Percentiles rank a stretch among this genome's conserved stretches.
Evolutionary conservation across 352 stramenopile species (phyloP).

Genomic region (Phytopythium ostracodes): DNA sequence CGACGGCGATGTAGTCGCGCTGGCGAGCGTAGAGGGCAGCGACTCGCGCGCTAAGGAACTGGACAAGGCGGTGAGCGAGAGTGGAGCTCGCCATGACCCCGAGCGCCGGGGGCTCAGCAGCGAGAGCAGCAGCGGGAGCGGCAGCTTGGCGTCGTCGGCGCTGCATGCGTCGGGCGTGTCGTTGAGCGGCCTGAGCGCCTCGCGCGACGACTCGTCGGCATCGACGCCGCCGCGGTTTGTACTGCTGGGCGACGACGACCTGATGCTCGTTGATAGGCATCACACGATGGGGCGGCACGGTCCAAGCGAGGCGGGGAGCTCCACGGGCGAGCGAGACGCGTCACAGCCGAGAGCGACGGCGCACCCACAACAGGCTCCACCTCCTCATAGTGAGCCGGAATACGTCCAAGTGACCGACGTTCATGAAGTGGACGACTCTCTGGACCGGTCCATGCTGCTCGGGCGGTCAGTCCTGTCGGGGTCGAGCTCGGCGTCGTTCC

Average conservation of each 20-base stretch:
- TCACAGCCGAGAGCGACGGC: background rate
- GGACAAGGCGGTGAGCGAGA: background rate
- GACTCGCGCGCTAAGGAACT: background rate
- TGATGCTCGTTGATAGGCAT: constrained; percentile 24
- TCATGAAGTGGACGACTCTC: constrained; percentile 18
- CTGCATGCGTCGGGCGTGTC: constrained; percentile 3
- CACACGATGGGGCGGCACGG: background rate
- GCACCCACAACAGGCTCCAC: background rate
- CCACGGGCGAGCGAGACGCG: background rate
- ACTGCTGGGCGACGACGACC: constrained; percentile 48
- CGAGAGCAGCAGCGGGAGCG: background rate
- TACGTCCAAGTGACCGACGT: background rate
- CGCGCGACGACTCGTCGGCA: background rate
- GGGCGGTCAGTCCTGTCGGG: constrained; percentile 31
- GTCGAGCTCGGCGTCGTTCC: constrained; percentile 3
- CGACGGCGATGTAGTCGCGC: background rate
- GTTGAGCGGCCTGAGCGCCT: constrained; percentile 2
- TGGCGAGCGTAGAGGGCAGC: background rate
- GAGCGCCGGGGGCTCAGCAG: background rate
- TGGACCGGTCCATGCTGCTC: constrained; percentile 56
- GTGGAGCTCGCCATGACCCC: background rate
- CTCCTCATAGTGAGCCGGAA: constrained; percentile 1
- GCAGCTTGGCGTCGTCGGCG: background rate
- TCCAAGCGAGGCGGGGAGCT: constrained; percentile 2
- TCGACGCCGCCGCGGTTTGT: constrained; percentile 49